A percentile compares a stretch with the other conserved stretches of the same genome.
Evolutionary conservation across 1,284 basidiomycete genomes (phyloP).

Genomic region (Rhodotorula mucilaginosa): DNA sequence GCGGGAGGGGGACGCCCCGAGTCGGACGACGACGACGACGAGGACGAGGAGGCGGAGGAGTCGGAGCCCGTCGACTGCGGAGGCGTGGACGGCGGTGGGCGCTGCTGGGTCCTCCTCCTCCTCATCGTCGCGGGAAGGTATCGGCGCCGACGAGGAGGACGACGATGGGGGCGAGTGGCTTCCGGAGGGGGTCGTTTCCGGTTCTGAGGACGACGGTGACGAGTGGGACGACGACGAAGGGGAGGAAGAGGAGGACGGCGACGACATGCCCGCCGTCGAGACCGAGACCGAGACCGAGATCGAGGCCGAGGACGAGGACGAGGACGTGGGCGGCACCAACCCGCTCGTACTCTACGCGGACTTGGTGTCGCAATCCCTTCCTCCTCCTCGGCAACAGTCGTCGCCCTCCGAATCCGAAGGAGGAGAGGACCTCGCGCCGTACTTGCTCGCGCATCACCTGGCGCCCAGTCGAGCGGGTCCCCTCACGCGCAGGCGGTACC

Average conservation of each 20-base stretch:
- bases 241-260: not conserved
- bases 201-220: not conserved
- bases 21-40: no score
- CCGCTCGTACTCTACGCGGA: constrained; percentile 17
- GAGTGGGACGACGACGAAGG: constrained; percentile 16
- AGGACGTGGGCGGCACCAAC: constrained; percentile 5
- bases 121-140: no score
- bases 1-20: not conserved
- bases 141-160: not conserved
- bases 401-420: not conserved
- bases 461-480: not conserved
- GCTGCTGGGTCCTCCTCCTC: no score
- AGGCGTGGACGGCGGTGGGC: not conserved
- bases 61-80: not conserved
- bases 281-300: not conserved
- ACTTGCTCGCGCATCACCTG: constrained; percentile 37
- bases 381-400: not conserved
- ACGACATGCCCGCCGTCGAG: not conserved
- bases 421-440: constrained; percentile 17
- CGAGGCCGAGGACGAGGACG: not conserved
- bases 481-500: constrained; percentile 32
- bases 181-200: not conserved
- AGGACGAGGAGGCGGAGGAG: no score
- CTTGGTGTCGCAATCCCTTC: not conserved
- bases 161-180: not conserved